Conservation (phyloP, 2,329 filamentous ascomycete species). For the Domatiomyces globalis region DNA sequence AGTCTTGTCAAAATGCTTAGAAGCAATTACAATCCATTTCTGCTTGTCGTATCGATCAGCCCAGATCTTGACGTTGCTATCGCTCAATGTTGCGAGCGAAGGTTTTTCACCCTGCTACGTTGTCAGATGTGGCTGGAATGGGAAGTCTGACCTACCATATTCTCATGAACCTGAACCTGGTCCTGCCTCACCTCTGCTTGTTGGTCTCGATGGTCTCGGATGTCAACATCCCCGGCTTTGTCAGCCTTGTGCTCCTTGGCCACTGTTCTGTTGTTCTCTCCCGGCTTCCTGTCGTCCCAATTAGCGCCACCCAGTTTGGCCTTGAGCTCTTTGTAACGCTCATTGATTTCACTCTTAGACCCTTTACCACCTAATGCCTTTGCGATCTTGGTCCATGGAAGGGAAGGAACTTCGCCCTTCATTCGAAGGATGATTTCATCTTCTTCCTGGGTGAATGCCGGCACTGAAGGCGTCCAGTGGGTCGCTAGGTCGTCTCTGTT, state of each 20-base stretch:
- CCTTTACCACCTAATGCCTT: conserved; percentile 7
- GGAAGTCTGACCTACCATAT: neutral
- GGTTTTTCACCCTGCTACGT: neutral
- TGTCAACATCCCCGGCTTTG: neutral
- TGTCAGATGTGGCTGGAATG: neutral
- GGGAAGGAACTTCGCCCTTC: conserved; percentile 13
- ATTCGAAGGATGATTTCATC: conserved; percentile 18
- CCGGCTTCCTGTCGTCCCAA: conserved; percentile 2
- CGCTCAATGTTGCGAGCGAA: neutral
- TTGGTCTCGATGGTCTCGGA: neutral
- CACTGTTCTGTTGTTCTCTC: conserved; percentile 5
- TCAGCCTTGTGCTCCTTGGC: conserved; percentile 1
- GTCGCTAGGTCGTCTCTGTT: neutral
- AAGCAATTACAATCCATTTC: conserved; percentile 14
- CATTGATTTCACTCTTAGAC: conserved; percentile 6
- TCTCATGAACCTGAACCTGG: neutral
- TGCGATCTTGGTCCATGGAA: conserved; percentile 16
- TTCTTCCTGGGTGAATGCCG: conserved; percentile 6
- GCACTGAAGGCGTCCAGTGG: conserved; percentile 4
- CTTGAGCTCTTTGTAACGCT: conserved; percentile 15
- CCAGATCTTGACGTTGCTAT: conserved; percentile 1
- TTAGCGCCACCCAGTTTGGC: conserved; percentile 5
- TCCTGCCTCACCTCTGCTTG: neutral
- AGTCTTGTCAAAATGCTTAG: conserved; percentile 17
- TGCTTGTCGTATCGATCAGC: conserved; percentile 9